Evolutionary conservation across 2,329 filamentous ascomycete species (phyloP), one percentile per base, ranked within the genome.

Genomic region (Phaeosphaeriaceae sp.): DNA sequence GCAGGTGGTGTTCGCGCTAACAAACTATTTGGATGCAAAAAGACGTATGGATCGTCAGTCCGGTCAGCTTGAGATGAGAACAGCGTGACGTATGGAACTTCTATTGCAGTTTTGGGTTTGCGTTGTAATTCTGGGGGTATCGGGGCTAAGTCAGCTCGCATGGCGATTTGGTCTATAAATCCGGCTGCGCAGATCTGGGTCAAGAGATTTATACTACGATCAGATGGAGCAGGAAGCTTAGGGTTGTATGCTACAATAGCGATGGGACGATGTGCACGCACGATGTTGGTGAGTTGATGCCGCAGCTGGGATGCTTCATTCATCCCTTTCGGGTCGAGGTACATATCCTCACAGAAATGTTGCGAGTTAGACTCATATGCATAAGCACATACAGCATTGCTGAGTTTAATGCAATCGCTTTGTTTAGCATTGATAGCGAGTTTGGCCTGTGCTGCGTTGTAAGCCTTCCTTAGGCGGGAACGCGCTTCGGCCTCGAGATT

Each of bases 121-220:
- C 87, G 81, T 2, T 63, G 51, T 1, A 73, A 56, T 12, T 70
- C 67, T 1, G 69, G 67, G 0, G 90, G 89, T 11, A 81, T 82
- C 0, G 91, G 90, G 0, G 90, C 82, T n/a, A 91, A 79, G 72
- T 99, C 93, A 3, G 90, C 90, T 52, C 94, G 89, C 61, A 97
- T 92, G 37, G 94, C 94, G 33, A 99, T 83, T 61, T 97, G 89
- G 73, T 99, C 94, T 65, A 97, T 86, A 76, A 97, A 97, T 1
- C 93, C 94, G 0, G 91, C 88, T 0, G 93, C 90, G 17, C 90
- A 86, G 76, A 97, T 95, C 68, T 97, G 90, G 72, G 95, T 96
- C 21, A 99, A 79, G 1, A 90, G 86, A 38, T 87, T 86, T 21
- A 95, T 78, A 66, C 72, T 87, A 58, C 86, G 88, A 6, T 85